Percentiles rank a stretch among this genome's conserved stretches.
phyloP scores from a whole-genome alignment of 495 filamentous ascomycete genomes.

The Xanthoparmelia taractica region DNA sequence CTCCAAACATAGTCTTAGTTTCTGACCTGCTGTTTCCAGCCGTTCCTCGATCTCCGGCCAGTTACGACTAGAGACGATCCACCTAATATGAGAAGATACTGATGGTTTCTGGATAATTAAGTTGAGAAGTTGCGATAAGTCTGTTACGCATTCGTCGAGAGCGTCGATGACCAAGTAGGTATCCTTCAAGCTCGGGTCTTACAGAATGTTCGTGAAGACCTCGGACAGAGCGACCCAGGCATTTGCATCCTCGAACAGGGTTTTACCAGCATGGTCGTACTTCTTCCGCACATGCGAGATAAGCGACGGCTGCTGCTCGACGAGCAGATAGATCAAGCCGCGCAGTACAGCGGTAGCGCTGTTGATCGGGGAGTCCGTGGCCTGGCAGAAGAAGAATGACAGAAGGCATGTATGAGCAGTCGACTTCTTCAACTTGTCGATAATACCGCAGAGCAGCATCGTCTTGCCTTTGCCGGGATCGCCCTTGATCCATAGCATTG shows the following conservation, averaged over 20 bases:
- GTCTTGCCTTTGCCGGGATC: conserved; percentile 45
- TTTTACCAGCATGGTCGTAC: conserved; percentile 25
- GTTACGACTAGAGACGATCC: conserved; percentile 39
- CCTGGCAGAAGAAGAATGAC: conserved; percentile 42
- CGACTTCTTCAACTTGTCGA: conserved; percentile 26
- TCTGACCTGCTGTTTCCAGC: conserved; percentile 22
- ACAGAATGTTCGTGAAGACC: conserved; percentile 3
- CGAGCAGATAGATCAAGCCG: conserved; percentile 13
- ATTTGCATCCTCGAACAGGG: conserved; percentile 33
- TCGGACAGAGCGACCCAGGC: conserved; percentile 24
- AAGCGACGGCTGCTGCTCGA: conserved; percentile 13
- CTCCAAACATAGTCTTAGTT: conserved; percentile 31
- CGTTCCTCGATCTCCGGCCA: conserved; percentile 30
- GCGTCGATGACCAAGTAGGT: conserved; percentile 22
- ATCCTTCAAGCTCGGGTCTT: conserved; percentile 5
- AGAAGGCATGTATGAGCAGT: conserved; percentile 19
- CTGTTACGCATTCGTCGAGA: conserved; percentile 24
- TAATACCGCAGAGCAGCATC: conserved; percentile 38
- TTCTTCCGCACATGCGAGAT: conserved; percentile 10
- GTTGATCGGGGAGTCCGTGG: conserved; percentile 13
- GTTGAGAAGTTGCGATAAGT: conserved; percentile 24
- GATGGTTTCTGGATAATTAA: conserved; percentile 19
- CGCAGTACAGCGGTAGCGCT: conserved; percentile 14
- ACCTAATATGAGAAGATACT: conserved; percentile 29
- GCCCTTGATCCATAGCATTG: conserved; percentile 42